phyloP scores from a whole-genome alignment of 2,329 filamentous ascomycete species.

The Pseudogymnoascus verrucosus region DNA sequence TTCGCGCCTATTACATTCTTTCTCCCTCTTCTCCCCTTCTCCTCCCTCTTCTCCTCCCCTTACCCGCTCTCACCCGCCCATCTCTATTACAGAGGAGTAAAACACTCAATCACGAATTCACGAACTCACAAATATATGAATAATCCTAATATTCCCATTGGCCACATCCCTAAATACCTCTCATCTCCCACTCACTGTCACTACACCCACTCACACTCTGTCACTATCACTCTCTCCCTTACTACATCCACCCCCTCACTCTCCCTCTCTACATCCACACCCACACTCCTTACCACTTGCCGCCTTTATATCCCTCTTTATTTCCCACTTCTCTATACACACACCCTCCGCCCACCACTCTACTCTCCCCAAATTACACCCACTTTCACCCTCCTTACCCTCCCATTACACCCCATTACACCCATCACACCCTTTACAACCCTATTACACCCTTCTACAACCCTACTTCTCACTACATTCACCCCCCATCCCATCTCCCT shows the following conservation, averaged over 20 bases:
- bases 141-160: neutral
- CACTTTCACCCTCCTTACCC: neutral
- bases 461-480: neutral
- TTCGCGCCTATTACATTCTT: neutral
- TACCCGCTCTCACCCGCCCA: neutral
- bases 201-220: neutral
- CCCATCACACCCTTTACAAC: neutral
- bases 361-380: neutral
- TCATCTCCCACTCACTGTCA: neutral
- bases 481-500: neutral
- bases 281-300: neutral
- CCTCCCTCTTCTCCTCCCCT: neutral
- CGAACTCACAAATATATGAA: neutral
- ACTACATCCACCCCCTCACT: no score
- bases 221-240: neutral
- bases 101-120: no score
- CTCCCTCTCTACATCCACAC: neutral
- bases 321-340: neutral
- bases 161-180: neutral
- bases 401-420: neutral
- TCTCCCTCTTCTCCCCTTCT: neutral
- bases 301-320: neutral
- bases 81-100: neutral
- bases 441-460: neutral
- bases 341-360: neutral